Base-by-base conservation (phyloP, 257 asterid species). In the Linaria vulgaris region DNA sequence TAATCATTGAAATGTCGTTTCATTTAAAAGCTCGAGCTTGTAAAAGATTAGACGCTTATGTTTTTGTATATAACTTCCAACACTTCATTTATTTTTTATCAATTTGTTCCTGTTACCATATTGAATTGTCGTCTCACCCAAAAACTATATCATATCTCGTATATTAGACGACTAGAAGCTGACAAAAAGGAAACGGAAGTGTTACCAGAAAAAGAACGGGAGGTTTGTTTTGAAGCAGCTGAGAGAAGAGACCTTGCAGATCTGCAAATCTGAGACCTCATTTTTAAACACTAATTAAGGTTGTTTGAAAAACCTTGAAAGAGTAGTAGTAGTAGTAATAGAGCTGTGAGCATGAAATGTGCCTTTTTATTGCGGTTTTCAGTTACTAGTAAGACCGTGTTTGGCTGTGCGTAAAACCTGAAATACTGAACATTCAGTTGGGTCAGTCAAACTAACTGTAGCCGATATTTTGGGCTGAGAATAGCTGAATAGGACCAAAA, bases 231-330 rank as follows among this genome's bases (percentile, higher is more conserved):
- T 0, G 94, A 81, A 55, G 91, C 84, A 61, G 94, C 83, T 17
- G 95, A 80, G 31, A 88, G 59, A 63, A 94, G 52, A 30, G 86
- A 78, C 73, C 88, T 84, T 5, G 95, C 95, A 56, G 96, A 90
- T 94, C 95, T 87, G 92, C 67, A 62, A 66, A 87, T 78, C 73
- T 84, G 97, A 64, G 95, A 81, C 83, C 85, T 87, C 99, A 90
- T 94, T 55, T 71, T 74, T 6, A 43, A 48, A 51, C 10, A 21
- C 30, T 53, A 37, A 20, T 15, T 19, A 64, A 62, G 48, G 34
- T 27, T 27, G n/a, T 27, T 27, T 19, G 67, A 34, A 1, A 7
- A 34, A 34, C 46, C 27, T 16, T 6, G 63, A 57, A 72, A 60
- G 65, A 72, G 48, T 60, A 68, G 5, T 34, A 60, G 64, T 43